These are phyloP conservation scores for Conticribra guillardii DNA, from an alignment of 108 stramenopile genomes.

Conservation along the genomic window DNA sequence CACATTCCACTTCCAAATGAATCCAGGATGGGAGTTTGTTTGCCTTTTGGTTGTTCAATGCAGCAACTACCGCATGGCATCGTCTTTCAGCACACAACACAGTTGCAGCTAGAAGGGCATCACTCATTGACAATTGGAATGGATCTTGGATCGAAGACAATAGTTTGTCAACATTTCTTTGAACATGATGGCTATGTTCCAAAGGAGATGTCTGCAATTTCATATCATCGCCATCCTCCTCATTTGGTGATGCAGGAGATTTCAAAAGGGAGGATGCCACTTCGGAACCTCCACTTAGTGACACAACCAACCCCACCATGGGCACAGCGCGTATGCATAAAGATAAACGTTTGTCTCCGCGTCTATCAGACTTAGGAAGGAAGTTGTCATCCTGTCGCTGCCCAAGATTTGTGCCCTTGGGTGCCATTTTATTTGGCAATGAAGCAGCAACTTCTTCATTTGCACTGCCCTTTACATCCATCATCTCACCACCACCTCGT, in stretches of 20 bases:
- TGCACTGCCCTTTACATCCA: too few relatives aligned
- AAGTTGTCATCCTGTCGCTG: constrained; percentile 35
- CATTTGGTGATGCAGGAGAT: constrained; percentile 15
- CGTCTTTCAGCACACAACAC: constrained; percentile 79
- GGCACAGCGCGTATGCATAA: constrained; percentile 75
- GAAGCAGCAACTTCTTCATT: too few relatives aligned
- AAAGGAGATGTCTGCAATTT: constrained; percentile 9
- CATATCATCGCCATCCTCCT: too few relatives aligned
- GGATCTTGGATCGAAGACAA: constrained; percentile 82
- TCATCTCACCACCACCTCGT: neutral
- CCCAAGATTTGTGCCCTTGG: constrained; percentile 15
- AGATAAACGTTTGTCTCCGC: constrained; percentile 61
- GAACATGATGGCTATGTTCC: constrained; percentile 46
- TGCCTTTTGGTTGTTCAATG: constrained; percentile 44
- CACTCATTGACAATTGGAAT: constrained; percentile 80
- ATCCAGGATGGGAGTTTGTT: constrained; percentile 77
- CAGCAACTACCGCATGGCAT: constrained; percentile 75
- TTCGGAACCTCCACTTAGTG: constrained; percentile 73
- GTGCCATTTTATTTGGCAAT: too few relatives aligned
- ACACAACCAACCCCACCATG: constrained; percentile 70
- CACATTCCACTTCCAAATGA: constrained; percentile 68
- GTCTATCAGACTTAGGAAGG: constrained; percentile 36
- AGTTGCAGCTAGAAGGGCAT: constrained; percentile 85
- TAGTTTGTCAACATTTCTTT: constrained; percentile 61
- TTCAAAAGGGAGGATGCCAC: constrained; percentile 1